A percentile compares a stretch with the other conserved stretches of the same genome.
phyloP scores from a whole-genome alignment of 352 stramenopile species.

The Aphanomyces cochlioides region DNA sequence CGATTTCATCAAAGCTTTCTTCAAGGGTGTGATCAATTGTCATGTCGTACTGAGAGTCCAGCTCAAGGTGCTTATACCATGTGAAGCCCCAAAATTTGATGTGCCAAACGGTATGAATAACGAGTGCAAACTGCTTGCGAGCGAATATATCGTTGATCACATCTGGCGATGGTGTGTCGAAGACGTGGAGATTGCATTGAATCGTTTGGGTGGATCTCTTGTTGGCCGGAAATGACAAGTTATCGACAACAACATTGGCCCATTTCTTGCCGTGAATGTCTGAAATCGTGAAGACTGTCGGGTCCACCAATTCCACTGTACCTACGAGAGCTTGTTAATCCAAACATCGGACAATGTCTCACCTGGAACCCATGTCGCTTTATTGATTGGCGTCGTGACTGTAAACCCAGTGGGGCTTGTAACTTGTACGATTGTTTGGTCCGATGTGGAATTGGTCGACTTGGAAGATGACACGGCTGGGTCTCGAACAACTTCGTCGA shows the following conservation, averaged over 20 bases:
- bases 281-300: conserved; percentile 6
- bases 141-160: not conserved
- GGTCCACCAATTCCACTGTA: conserved; percentile 9
- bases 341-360: too few relatives aligned
- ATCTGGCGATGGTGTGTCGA: not conserved
- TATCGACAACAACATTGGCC: conserved; percentile 8
- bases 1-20: conserved; percentile 18
- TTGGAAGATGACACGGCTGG: too few relatives aligned
- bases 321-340: not conserved
- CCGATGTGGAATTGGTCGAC: too few relatives aligned
- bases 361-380: too few relatives aligned
- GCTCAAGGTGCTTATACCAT: conserved; percentile 18
- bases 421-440: too few relatives aligned
- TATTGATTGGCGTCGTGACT: too few relatives aligned
- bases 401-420: too few relatives aligned
- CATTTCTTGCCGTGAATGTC: conserved; percentile 18
- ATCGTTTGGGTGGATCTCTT: not conserved
- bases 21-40: not conserved
- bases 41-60: conserved; percentile 9
- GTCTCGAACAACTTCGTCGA: too few relatives aligned
- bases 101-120: conserved; percentile 11
- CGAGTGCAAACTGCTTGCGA: conserved; percentile 5
- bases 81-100: conserved; percentile 28
- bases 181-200: conserved; percentile 2
- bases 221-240: conserved; percentile 13